Conservation (phyloP, 352 stramenopile species). For the Globisporangium yorkense region DNA sequence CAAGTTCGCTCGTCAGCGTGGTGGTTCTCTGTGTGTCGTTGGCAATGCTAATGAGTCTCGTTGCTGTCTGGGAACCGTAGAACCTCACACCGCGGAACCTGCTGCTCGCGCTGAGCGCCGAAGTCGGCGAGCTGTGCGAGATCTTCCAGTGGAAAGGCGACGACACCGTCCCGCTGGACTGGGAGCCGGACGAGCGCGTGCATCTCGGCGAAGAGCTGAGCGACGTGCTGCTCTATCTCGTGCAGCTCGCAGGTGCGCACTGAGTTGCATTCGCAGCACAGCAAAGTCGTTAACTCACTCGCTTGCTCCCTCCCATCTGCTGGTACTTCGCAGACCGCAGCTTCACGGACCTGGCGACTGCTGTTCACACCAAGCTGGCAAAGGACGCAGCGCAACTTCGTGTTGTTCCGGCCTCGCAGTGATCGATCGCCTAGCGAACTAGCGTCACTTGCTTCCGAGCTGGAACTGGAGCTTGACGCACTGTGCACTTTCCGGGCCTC, state of each 20-base stretch:
- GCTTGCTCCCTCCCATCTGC: background rate
- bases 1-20: background rate
- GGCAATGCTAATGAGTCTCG: background rate
- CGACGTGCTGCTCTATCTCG: conserved; percentile 95
- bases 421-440: background rate
- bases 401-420: background rate
- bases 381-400: background rate
- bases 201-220: conserved; percentile 95
- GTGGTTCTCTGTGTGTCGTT: too few species aligned
- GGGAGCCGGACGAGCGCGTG: conserved; percentile 73
- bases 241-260: conserved; percentile 73
- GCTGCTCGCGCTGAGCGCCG: conserved; percentile 90
- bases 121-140: conserved; percentile 94
- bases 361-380: background rate
- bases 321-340: background rate
- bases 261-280: too few species aligned
- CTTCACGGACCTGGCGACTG: conserved; percentile 6
- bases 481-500: too few species aligned
- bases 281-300: background rate
- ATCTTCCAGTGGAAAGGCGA: conserved; percentile 95
- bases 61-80: conserved; percentile 9
- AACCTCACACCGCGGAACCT: conserved; percentile 88
- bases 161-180: conserved; percentile 47
- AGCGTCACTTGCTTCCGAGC: too few species aligned
- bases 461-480: too few species aligned